A percentile compares a stretch with the other conserved stretches of the same genome.
Conservation (phyloP, 2,329 filamentous ascomycete species). For the Pestalotiopsis sp. region DNA sequence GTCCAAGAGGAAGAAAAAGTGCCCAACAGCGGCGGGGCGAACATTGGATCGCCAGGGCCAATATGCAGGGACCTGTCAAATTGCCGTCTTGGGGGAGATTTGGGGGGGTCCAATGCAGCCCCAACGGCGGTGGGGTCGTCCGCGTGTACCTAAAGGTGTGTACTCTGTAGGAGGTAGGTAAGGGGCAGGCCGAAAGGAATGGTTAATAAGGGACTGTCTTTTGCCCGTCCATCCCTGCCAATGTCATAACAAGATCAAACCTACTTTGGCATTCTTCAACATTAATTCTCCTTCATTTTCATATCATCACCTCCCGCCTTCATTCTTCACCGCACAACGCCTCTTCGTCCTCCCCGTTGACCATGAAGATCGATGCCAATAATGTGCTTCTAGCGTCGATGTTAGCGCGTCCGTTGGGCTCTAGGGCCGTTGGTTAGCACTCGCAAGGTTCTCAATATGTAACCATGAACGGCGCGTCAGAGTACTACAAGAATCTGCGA, state of each 20-base stretch:
- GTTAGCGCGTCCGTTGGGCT: background rate
- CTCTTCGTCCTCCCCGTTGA: background rate
- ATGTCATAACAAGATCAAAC: too few relatives aligned
- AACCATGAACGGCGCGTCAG: background rate
- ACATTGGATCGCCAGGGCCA: background rate
- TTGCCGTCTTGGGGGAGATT: background rate
- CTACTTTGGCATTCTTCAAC: too few relatives aligned
- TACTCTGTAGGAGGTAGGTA: too few relatives aligned
- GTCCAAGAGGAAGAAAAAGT: background rate
- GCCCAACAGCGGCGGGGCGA: background rate
- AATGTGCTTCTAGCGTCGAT: background rate
- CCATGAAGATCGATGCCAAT: background rate
- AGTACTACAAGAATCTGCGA: background rate
- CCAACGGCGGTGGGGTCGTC: background rate
- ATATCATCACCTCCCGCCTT: background rate
- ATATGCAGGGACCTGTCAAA: slow-evolving; percentile 13
- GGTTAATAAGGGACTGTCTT: too few relatives aligned
- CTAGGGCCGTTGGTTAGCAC: background rate
- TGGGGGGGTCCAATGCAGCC: background rate
- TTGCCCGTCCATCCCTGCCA: too few relatives aligned
- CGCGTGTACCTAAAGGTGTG: background rate
- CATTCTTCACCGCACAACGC: background rate
- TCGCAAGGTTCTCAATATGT: background rate
- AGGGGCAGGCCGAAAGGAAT: too few relatives aligned
- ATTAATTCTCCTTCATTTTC: too few relatives aligned